Conservation (phyloP, 2,329 filamentous ascomycete species). For the Botrytis sinoallii region DNA sequence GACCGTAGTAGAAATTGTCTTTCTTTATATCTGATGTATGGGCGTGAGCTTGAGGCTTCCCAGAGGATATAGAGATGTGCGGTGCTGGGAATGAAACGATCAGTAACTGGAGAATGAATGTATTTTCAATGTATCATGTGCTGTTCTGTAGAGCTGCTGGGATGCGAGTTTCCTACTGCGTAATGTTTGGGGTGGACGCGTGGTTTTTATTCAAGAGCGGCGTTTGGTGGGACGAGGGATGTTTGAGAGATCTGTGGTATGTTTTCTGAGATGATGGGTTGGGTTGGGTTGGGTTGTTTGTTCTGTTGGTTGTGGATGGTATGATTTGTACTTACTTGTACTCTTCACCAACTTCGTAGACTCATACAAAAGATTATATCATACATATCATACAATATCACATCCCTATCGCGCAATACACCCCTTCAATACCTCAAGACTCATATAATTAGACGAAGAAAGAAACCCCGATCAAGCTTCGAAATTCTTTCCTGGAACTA, state of each 20-base stretch:
- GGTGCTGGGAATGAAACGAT: too few relatives aligned
- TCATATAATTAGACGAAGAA: not conserved
- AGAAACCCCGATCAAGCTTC: too few relatives aligned
- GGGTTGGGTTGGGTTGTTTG: not conserved
- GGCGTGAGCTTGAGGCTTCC: too few relatives aligned
- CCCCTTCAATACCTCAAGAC: not conserved
- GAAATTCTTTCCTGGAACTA: not conserved
- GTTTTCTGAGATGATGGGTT: not conserved
- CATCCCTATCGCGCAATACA: not conserved
- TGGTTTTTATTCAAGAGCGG: not conserved
- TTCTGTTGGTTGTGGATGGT: not conserved
- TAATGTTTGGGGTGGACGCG: too few relatives aligned
- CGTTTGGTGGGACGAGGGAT: not conserved
- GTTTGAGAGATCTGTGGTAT: not conserved
- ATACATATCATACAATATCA: not conserved
- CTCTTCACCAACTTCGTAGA: not conserved
- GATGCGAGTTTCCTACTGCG: not conserved
- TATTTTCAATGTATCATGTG: accelerated
- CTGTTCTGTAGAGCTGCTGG: not conserved
- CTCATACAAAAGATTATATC: not conserved
- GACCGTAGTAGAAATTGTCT: too few relatives aligned
- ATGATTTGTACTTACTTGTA: not conserved
- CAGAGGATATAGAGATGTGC: too few relatives aligned
- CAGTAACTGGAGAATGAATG: too few relatives aligned
- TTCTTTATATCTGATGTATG: too few relatives aligned